These are phyloP conservation scores for Chrysochromulina tobinii DNA, from an alignment of 78 protist genomes.

Conservation along the genomic window DNA sequence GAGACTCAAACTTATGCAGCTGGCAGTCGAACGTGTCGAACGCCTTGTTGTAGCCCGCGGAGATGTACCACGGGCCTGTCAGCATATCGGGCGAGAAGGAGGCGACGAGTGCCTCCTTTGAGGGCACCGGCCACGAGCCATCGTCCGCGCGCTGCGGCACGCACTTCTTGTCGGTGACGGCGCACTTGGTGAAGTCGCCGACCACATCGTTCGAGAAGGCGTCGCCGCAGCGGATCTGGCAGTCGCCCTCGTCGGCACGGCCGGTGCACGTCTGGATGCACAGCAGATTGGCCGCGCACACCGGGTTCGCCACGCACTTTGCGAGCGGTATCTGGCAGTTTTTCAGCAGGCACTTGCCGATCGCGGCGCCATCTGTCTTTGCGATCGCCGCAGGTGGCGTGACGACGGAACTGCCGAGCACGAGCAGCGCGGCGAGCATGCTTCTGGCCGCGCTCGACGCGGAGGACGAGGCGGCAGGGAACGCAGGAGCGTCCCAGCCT, in stretches of 20 bases:
- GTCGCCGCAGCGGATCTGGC: conserved; percentile 26
- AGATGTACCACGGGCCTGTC: conserved; percentile 2
- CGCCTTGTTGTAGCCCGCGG: not conserved
- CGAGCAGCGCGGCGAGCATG: no score
- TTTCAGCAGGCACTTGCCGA: not conserved
- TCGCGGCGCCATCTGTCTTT: not conserved
- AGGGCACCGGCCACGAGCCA: not conserved
- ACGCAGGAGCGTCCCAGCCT: no score
- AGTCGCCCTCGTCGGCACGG: not conserved
- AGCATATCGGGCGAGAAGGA: not conserved
- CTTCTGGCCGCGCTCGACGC: no score
- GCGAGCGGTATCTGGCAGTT: not conserved
- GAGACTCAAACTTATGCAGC: not conserved
- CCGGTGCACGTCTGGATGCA: not conserved
- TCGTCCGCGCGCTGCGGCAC: conserved; percentile 11
- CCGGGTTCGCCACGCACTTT: not conserved
- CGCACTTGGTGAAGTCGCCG: not conserved
- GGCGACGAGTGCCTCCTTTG: not conserved
- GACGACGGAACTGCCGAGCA: no score
- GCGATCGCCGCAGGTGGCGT: no score
- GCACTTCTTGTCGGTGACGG: not conserved
- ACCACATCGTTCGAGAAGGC: not conserved
- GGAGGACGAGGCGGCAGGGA: no score
- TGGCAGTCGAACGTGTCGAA: conserved; percentile 24
- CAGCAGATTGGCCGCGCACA: not conserved